Evolutionary conservation across 2,329 filamentous ascomycete genomes (phyloP).

Genomic region (Pyrenochaeta sp.): DNA sequence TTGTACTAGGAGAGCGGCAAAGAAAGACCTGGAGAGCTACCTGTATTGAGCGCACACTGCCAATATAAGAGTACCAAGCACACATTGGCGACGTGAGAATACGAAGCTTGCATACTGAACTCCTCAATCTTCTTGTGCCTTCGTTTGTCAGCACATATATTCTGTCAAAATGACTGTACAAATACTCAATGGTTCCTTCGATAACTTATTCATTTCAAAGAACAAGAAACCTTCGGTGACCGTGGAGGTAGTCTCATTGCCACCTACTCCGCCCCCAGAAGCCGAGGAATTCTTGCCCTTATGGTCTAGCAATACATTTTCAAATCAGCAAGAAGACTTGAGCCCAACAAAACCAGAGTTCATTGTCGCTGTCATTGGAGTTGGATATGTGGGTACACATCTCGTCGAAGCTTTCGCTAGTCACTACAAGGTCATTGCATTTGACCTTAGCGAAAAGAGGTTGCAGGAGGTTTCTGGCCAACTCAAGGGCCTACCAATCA

Average conservation of each 20-base stretch:
- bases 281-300: no score
- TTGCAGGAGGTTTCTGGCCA: background rate
- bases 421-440: background rate
- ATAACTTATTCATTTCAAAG: background rate
- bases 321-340: background rate
- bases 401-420: slow-evolving; percentile 56
- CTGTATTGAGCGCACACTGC: no score
- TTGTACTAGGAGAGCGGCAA: no score
- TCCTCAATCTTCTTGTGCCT: no score
- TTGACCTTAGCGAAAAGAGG: background rate
- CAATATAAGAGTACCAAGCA: no score
- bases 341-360: slow-evolving; percentile 1
- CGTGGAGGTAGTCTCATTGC: slow-evolving; percentile 5
- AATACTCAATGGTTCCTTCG: no score
- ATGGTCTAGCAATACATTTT: no score
- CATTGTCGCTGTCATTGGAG: slow-evolving; percentile 57
- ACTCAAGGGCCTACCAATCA: background rate
- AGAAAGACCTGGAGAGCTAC: no score
- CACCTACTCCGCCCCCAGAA: slow-evolving; percentile 13
- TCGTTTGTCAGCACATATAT: no score
- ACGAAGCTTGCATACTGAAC: no score
- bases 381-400: slow-evolving; percentile 63
- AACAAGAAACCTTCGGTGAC: slow-evolving; percentile 9
- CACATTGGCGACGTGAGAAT: no score
- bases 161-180: no score